A percentile compares a stretch with the other conserved stretches of the same genome.
These are phyloP conservation scores for Apiosordaria backusii DNA, from an alignment of 495 filamentous ascomycete species.

Conservation along the genomic window DNA sequence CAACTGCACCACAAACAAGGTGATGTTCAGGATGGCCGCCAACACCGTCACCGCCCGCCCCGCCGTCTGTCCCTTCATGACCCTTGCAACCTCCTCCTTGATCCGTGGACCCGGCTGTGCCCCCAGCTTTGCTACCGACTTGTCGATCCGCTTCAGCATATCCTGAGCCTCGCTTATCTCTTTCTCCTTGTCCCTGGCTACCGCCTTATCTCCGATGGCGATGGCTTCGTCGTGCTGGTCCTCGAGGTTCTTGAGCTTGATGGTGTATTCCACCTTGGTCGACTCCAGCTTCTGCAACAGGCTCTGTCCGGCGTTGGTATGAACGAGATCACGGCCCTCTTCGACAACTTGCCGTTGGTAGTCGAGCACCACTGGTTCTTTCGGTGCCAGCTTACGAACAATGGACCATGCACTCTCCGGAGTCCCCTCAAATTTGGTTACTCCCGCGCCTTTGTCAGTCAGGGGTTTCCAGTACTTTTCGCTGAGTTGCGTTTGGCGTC, in stretches of 20 bases:
- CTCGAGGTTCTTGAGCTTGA: background rate
- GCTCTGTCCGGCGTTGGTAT: background rate
- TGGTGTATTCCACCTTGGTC: slow-evolving; percentile 2
- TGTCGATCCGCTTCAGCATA: slow-evolving; percentile 1
- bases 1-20: slow-evolving; percentile 3
- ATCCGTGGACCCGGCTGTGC: slow-evolving; percentile 1
- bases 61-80: background rate
- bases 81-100: background rate
- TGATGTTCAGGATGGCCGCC: slow-evolving; percentile 1
- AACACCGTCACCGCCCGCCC: slow-evolving; percentile 1
- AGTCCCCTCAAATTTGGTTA: background rate
- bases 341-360: background rate
- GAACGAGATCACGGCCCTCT: background rate
- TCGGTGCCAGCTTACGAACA: background rate
- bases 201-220: background rate
- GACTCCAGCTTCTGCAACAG: slow-evolving; percentile 2
- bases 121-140: background rate
- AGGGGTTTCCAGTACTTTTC: slow-evolving; percentile 30
- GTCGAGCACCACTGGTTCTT: slow-evolving; percentile 1
- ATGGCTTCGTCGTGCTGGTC: background rate
- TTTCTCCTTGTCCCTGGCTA: background rate
- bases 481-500: slow-evolving; percentile 31
- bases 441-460: slow-evolving; percentile 3
- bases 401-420: background rate
- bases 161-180: background rate